Percentiles rank a stretch among this genome's conserved stretches.
Conservation (phyloP, 2,329 filamentous ascomycete genomes). For the Elsinoe fawcettii region DNA sequence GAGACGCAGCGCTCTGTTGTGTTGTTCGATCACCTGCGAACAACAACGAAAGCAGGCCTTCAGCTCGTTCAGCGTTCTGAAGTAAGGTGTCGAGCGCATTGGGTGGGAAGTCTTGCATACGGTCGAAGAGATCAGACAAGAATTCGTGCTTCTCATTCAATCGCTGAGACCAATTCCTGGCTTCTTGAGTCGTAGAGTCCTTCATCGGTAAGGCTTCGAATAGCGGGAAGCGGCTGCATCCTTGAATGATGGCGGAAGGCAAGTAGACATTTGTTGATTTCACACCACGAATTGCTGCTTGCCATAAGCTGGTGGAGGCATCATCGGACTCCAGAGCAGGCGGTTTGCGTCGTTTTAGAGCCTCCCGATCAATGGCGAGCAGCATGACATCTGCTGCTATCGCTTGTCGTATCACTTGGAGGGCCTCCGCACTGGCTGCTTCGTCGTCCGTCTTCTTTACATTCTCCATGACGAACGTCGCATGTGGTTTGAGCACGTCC, state of each 20-base stretch:
- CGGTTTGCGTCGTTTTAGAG: conserved; percentile 52
- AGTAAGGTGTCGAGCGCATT: conserved; percentile 63
- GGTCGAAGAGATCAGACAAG: conserved; percentile 67
- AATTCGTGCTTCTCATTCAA: conserved; percentile 55
- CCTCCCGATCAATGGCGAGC: conserved; percentile 59
- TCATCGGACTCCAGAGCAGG: conserved; percentile 61
- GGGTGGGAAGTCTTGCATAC: conserved; percentile 67
- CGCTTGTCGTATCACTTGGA: conserved; percentile 59
- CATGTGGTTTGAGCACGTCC: conserved; percentile 57
- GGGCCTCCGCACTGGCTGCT: conserved; percentile 37
- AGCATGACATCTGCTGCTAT: conserved; percentile 65
- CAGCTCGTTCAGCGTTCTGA: conserved; percentile 58
- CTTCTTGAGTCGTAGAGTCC: conserved; percentile 42
- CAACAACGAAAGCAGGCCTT: conserved; percentile 68
- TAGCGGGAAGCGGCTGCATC: conserved; percentile 61
- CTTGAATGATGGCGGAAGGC: conserved; percentile 65
- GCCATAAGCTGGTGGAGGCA: conserved; percentile 71
- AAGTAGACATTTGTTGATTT: conserved; percentile 60
- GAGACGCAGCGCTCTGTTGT: conserved; percentile 69
- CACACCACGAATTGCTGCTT: conserved; percentile 62
- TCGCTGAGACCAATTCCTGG: conserved; percentile 68
- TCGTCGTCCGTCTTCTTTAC: conserved; percentile 22
- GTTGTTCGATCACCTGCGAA: conserved; percentile 73
- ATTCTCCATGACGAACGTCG: conserved; percentile 30
- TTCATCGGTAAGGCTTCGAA: conserved; percentile 60